Base-by-base conservation (phyloP, 1,284 basidiomycete genomes). In the Heimioporus retisporus region DNA sequence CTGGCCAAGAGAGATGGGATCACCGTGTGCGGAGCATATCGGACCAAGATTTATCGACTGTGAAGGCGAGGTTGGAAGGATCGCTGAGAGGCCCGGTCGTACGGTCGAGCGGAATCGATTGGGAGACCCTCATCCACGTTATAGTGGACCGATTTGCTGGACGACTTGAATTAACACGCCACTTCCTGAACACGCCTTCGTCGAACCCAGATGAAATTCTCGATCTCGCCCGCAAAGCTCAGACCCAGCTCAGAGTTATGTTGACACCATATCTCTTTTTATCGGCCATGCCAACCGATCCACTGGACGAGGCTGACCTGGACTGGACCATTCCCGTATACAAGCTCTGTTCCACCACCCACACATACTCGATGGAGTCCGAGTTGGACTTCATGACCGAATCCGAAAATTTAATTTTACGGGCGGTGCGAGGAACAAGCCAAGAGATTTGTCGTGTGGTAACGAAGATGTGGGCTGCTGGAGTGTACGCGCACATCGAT, bases 391-490 rank as follows among this genome's bases (percentile, higher is more conserved):
- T 18, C 18, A 44, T 44, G 43, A 44, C 43, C 18, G 43, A 44
- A 18, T 44, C 43, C 10, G 43, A 44, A 18, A 44, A 44, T 10
- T 44, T 44, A 18, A 70, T 85, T 31, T 71, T 80, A 48, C 56
- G 60, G 19, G 73, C 83, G 4, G 67, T 81, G 14, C 75, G 79
- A 31, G 78, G 73, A 1, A 81, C 79, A 0, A 75, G 67, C 10
- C 76, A 74, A 28, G 84, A 86, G 72, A 83, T 85, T 28, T 87
- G 85, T 68, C 77, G 84, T 3, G 75, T 82, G 7, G 55, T 84
- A 35, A 81, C 81, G 3, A 75, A 57, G 75, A n/a, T n/a, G n/a
- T n/a, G n/a, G n/a, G n/a, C n/a, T n/a, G n/a, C n/a, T n/a, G n/a
- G n/a, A n/a, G n/a, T 82, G 48, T 73, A 71, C 58, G 58, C 74